Percentiles rank a stretch among this genome's conserved stretches.
Evolutionary conservation across 2,329 filamentous ascomycete genomes (phyloP).

Genomic region (Fusarium globosum): DNA sequence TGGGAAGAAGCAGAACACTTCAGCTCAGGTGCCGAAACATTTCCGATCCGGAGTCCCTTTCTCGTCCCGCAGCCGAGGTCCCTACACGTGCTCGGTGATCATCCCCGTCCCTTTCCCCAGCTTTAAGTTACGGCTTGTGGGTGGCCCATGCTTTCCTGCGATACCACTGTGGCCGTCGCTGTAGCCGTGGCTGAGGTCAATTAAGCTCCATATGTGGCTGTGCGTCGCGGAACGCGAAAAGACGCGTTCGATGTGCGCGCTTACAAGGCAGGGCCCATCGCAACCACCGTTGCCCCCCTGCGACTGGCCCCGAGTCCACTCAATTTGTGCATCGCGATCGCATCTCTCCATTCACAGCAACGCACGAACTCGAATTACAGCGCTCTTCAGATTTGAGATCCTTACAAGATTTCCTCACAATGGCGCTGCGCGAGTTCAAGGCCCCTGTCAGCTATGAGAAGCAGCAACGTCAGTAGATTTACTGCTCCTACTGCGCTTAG

Average conservation of each 20-base stretch:
- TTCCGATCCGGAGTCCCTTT: conserved; percentile 34
- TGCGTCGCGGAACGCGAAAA: conserved; percentile 49
- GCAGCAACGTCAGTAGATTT: conserved; percentile 76
- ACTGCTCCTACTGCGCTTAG: neutral
- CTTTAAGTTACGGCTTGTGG: conserved; percentile 8
- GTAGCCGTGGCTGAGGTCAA: conserved; percentile 41
- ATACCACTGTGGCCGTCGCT: neutral
- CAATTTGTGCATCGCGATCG: conserved; percentile 47
- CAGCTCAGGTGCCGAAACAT: conserved; percentile 27
- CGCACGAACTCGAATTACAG: conserved; percentile 25
- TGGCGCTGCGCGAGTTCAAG: conserved; percentile 87
- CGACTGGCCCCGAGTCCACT: conserved; percentile 45
- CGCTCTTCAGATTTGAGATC: conserved; percentile 30
- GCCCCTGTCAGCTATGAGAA: conserved; percentile 86
- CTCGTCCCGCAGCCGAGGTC: conserved; percentile 49
- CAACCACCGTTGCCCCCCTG: conserved; percentile 45
- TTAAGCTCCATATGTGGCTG: conserved; percentile 44
- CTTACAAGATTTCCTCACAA: conserved; percentile 55
- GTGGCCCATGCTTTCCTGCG: conserved; percentile 9
- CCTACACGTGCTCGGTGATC: conserved; percentile 50
- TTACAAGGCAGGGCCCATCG: conserved; percentile 14
- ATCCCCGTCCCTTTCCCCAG: conserved; percentile 39
- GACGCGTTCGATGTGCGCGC: conserved; percentile 45
- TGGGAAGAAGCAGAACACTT: conserved; percentile 8
- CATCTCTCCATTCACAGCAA: conserved; percentile 28